Percentiles rank a stretch among this genome's conserved stretches.
phyloP scores from a whole-genome alignment of 352 stramenopile species.

The Phytopythium helicoides region DNA sequence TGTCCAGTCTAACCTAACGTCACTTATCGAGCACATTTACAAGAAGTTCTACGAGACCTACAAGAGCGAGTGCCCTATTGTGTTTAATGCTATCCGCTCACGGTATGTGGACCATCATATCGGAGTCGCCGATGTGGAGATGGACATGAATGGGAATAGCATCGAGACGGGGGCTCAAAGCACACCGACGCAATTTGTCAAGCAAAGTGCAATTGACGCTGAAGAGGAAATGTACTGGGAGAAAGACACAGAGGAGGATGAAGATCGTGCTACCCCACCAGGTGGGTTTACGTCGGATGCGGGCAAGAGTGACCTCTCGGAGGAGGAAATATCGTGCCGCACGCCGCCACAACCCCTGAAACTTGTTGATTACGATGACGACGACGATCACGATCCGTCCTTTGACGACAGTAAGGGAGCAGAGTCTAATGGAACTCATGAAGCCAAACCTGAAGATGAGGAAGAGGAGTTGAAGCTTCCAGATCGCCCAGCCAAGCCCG shows the following conservation, averaged over 20 bases:
- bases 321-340: constrained; percentile 48
- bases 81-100: constrained; percentile 69
- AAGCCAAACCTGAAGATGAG: constrained; percentile 14
- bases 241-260: constrained; percentile 46
- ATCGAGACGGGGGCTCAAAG: constrained; percentile 15
- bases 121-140: constrained; percentile 15
- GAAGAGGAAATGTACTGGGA: constrained; percentile 83
- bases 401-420: background rate
- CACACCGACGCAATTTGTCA: constrained; percentile 53
- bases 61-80: constrained; percentile 62
- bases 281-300: constrained; percentile 31
- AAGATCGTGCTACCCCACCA: constrained; percentile 5
- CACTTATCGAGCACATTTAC: constrained; percentile 75
- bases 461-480: constrained; percentile 63
- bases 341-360: constrained; percentile 46
- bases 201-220: constrained; percentile 52
- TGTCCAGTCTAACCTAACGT: constrained; percentile 56
- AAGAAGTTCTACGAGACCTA: constrained; percentile 78
- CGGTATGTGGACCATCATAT: constrained; percentile 49
- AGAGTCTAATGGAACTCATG: background rate
- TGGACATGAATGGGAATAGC: constrained; percentile 8
- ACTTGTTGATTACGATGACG: constrained; percentile 69
- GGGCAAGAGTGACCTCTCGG: constrained; percentile 38
- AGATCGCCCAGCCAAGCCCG: constrained; percentile 49
- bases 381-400: constrained; percentile 43